phyloP scores from a whole-genome alignment of 83 land plant genomes.

The Diphasiastrum complanatum region DNA sequence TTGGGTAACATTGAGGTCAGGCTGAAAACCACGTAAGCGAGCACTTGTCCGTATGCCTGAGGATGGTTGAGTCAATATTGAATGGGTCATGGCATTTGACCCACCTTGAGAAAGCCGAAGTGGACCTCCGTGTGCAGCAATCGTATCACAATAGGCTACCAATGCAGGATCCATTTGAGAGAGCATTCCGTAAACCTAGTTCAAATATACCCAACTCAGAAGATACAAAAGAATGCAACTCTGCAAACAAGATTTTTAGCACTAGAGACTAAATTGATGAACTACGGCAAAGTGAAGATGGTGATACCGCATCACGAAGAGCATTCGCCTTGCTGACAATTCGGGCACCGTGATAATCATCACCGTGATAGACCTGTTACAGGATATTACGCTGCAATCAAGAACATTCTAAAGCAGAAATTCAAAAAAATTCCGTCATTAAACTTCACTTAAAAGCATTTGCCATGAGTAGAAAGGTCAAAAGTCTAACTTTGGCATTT shows the following conservation, averaged over 20 bases:
- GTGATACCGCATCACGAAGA: slow-evolving; percentile 90
- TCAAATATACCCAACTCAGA: neutral
- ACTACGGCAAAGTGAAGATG: slow-evolving; percentile 19
- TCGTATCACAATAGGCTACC: slow-evolving; percentile 70
- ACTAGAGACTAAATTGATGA: neutral
- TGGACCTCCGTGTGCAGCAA: slow-evolving; percentile 80
- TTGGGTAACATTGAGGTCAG: slow-evolving; percentile 61
- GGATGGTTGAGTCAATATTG: slow-evolving; percentile 45
- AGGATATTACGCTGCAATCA: neutral
- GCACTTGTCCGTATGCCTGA: slow-evolving; percentile 68
- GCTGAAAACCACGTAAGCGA: slow-evolving; percentile 79
- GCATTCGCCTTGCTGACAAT: slow-evolving; percentile 93
- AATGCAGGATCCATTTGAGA: slow-evolving; percentile 86
- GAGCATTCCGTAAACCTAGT: slow-evolving; percentile 86
- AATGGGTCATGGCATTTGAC: slow-evolving; percentile 24
- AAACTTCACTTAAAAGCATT: neutral
- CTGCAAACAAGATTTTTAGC: neutral
- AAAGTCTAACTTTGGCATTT: slow-evolving; percentile 69
- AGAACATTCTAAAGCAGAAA: slow-evolving; percentile 1
- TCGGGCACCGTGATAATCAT: slow-evolving; percentile 83
- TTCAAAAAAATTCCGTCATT: neutral
- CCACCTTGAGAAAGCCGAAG: slow-evolving; percentile 37
- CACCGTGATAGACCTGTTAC: slow-evolving; percentile 79
- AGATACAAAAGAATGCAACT: neutral
- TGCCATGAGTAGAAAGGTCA: neutral